A percentile compares a stretch with the other conserved stretches of the same genome.
phyloP scores from a whole-genome alignment of 345 rosid genomes.

The Clausena lansium region DNA sequence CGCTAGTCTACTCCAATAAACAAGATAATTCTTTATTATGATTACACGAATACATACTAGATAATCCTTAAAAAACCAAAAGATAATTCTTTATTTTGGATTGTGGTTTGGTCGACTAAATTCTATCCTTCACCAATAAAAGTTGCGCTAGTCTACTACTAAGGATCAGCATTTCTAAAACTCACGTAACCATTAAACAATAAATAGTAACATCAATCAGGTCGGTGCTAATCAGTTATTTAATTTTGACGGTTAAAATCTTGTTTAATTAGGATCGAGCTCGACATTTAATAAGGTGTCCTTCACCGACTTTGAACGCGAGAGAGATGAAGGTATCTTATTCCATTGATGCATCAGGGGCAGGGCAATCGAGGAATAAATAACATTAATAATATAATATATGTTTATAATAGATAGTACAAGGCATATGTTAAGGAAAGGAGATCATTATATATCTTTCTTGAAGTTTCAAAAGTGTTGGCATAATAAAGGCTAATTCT shows the following conservation, averaged over 20 bases:
- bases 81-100: no score
- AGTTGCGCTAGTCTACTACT: not conserved
- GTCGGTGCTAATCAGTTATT: conserved; percentile 21
- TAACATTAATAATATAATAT: not conserved
- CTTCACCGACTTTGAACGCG: conserved; percentile 19
- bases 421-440: conserved; percentile 12
- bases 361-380: conserved; percentile 1
- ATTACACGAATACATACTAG: no score
- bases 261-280: not conserved
- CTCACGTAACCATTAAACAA: not conserved
- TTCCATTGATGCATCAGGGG: not conserved
- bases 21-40: no score
- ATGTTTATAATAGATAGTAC: conserved; percentile 8
- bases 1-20: no score
- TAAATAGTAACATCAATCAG: not conserved
- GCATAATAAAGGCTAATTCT: not conserved
- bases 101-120: not conserved
- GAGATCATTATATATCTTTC: conserved; percentile 25
- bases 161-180: conserved; percentile 11
- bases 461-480: conserved; percentile 17
- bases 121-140: not conserved
- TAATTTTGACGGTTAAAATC: conserved; percentile 19
- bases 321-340: not conserved
- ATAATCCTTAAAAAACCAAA: no score
- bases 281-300: not conserved